A percentile compares a stretch with the other conserved stretches of the same genome.
phyloP scores from a whole-genome alignment of 2,329 filamentous ascomycete genomes.

The Stemphylium beticola region DNA sequence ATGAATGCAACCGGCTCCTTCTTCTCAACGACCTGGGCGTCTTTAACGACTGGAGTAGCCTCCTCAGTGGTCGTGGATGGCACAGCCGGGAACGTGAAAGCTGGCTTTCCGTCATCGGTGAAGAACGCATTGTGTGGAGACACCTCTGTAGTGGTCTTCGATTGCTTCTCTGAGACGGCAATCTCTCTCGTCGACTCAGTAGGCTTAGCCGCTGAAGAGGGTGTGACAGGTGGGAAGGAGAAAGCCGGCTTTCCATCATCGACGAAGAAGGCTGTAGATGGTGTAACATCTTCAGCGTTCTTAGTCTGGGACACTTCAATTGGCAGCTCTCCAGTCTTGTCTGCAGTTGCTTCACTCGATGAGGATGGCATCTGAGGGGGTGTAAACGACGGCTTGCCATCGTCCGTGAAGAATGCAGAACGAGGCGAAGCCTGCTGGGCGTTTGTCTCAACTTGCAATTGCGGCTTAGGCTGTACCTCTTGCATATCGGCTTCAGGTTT shows the following conservation, averaged over 20 bases:
- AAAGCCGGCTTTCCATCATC: conserved; percentile 14
- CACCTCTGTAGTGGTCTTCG: background rate
- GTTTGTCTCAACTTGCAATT: conserved; percentile 4
- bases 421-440: background rate
- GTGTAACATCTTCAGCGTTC: background rate
- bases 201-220: background rate
- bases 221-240: background rate
- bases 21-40: background rate
- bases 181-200: background rate
- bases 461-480: conserved; percentile 4
- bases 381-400: conserved; percentile 6
- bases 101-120: conserved; percentile 13
- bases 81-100: conserved; percentile 2
- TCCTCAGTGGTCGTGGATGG: background rate
- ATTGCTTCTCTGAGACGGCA: background rate
- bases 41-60: background rate
- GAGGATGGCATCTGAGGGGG: background rate
- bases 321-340: background rate
- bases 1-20: no score
- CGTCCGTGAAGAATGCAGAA: conserved; percentile 7
- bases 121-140: conserved; percentile 15
- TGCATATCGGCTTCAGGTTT: background rate
- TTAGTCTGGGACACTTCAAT: background rate
- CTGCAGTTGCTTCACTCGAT: background rate
- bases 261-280: conserved; percentile 4